These are phyloP conservation scores for Geotrichum bryndzae DNA, from an alignment of 1,139 yeast genomes.

Conservation along the genomic window DNA sequence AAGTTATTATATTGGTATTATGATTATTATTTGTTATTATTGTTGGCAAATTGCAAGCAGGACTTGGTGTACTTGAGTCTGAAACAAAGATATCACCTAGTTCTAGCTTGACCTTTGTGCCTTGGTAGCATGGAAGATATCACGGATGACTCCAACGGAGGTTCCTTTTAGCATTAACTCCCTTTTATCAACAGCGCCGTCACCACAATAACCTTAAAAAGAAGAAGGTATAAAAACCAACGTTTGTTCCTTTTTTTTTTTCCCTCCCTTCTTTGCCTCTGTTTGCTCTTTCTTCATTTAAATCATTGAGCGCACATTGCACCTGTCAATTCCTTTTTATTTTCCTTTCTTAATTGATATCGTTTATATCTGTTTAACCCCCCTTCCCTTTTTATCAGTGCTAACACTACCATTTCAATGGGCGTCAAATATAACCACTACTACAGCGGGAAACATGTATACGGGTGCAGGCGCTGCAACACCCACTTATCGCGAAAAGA, in stretches of 20 bases:
- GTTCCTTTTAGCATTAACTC: background rate
- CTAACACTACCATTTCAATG: conserved; percentile 24
- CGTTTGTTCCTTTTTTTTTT: background rate
- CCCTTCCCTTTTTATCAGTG: background rate
- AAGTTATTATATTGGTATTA: background rate
- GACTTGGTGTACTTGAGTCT: too few species aligned
- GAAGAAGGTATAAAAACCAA: background rate
- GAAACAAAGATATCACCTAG: background rate
- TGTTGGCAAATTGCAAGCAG: background rate
- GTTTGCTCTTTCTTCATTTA: background rate
- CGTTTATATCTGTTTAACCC: background rate
- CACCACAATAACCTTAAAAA: background rate
- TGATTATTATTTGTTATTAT: background rate
- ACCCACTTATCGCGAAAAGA: conserved; percentile 37
- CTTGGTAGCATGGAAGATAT: too few species aligned
- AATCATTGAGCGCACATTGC: background rate
- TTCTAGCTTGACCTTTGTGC: background rate
- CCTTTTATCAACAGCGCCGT: background rate
- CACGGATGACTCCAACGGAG: too few species aligned
- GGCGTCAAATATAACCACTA: conserved; percentile 35
- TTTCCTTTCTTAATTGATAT: too few species aligned
- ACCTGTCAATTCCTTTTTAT: too few species aligned
- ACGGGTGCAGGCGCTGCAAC: conserved; percentile 38
- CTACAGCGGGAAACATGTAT: conserved; percentile 31
- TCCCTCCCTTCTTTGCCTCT: background rate